phyloP scores from a whole-genome alignment of 805 yeast species.

The Komagataella mondaviorum region DNA sequence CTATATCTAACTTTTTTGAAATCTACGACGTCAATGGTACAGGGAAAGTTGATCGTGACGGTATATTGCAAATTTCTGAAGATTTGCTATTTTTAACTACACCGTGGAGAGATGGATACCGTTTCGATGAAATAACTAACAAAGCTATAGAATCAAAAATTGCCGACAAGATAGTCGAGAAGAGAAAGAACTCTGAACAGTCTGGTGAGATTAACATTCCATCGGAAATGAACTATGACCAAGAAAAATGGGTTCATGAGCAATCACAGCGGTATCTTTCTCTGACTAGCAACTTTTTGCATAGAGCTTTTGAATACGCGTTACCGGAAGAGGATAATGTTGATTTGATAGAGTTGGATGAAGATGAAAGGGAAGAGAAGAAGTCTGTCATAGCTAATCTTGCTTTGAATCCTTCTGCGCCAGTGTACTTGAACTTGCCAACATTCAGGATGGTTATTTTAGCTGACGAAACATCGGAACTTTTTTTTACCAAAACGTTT shows the following conservation, averaged over 20 bases:
- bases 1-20: constrained; percentile 66
- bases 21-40: constrained; percentile 51
- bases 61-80: constrained; percentile 75
- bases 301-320: constrained; percentile 84
- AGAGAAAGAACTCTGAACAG: constrained; percentile 12
- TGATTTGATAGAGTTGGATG: constrained; percentile 29
- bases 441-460: constrained; percentile 90
- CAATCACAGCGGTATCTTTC: constrained; percentile 74
- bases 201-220: constrained; percentile 36
- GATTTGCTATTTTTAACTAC: constrained; percentile 71
- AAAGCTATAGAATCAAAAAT: constrained; percentile 50
- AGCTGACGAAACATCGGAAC: constrained; percentile 89
- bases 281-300: constrained; percentile 78
- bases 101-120: constrained; percentile 69
- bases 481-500: constrained; percentile 61
- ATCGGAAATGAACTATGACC: constrained; percentile 46
- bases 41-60: constrained; percentile 62
- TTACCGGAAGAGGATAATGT: constrained; percentile 44
- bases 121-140: constrained; percentile 53
- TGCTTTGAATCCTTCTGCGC: constrained; percentile 71
- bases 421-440: constrained; percentile 63
- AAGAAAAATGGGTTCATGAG: constrained; percentile 42
- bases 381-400: constrained; percentile 44
- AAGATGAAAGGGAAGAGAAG: constrained; percentile 9
- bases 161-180: constrained; percentile 44